Conservation (phyloP, 768 basidiomycete genomes). For the Mrakia gelida region DNA sequence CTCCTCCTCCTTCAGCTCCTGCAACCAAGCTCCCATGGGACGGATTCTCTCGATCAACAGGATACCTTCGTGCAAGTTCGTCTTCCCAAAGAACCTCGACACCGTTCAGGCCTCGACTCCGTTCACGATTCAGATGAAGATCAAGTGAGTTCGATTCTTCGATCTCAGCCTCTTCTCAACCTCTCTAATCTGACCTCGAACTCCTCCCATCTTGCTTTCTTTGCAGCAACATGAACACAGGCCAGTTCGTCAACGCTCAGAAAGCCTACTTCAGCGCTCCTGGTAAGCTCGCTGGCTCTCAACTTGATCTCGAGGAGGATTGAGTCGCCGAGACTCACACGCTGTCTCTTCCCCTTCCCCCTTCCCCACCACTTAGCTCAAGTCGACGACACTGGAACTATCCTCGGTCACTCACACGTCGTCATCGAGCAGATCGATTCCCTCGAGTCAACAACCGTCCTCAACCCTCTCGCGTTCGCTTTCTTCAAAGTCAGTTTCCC, state of each 20-base stretch:
- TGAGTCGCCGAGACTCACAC: too few relatives aligned
- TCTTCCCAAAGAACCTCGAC: constrained; percentile 28
- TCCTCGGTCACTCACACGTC: constrained; percentile 21
- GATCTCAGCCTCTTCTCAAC: too few relatives aligned
- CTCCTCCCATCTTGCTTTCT: too few relatives aligned
- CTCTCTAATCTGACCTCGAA: too few relatives aligned
- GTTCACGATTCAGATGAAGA: constrained; percentile 55
- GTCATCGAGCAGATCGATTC: constrained; percentile 11
- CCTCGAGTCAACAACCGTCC: constrained; percentile 4
- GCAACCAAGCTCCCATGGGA: constrained; percentile 51
- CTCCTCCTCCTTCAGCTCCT: constrained; percentile 37
- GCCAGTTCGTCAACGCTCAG: constrained; percentile 23
- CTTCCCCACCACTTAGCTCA: not conserved
- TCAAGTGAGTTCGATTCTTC: constrained; percentile 35
- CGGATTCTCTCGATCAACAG: not conserved
- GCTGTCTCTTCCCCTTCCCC: too few relatives aligned
- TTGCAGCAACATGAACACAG: not conserved
- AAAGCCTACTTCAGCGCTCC: constrained; percentile 15
- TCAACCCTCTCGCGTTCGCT: constrained; percentile 17
- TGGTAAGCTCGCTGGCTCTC: too few relatives aligned
- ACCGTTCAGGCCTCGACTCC: constrained; percentile 49
- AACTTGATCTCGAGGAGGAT: too few relatives aligned
- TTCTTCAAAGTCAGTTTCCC: constrained; percentile 16
- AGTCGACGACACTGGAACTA: not conserved
- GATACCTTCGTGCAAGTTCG: constrained; percentile 45